Conservation (phyloP, 352 stramenopile genomes). For the Pseudoperonospora humuli region DNA sequence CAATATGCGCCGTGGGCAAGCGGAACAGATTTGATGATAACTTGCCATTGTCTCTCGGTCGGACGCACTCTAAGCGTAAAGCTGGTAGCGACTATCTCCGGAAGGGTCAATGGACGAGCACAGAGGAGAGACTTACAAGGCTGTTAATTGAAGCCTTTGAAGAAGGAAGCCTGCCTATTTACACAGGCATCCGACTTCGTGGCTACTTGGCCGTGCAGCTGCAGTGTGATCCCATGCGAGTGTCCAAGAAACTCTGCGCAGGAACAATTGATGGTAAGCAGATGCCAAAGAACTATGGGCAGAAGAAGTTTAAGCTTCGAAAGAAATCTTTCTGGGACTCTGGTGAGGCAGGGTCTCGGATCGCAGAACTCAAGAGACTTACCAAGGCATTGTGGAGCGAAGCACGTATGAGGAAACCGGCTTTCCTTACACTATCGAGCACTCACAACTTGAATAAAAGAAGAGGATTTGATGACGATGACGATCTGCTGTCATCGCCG, state of each 20-base stretch:
- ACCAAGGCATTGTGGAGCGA: slow-evolving; percentile 53
- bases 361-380: slow-evolving; percentile 41
- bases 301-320: slow-evolving; percentile 70
- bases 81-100: slow-evolving; percentile 55
- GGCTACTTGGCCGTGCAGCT: slow-evolving; percentile 71
- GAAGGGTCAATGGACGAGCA: slow-evolving; percentile 68
- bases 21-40: slow-evolving; percentile 27
- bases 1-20: slow-evolving; percentile 16
- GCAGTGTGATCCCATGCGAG: slow-evolving; percentile 74
- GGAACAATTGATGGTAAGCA: slow-evolving; percentile 57
- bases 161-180: slow-evolving; percentile 63
- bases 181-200: slow-evolving; percentile 62
- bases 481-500: slow-evolving; percentile 2
- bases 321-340: slow-evolving; percentile 52
- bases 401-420: slow-evolving; percentile 34
- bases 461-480: slow-evolving; percentile 10
- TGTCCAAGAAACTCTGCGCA: slow-evolving; percentile 76
- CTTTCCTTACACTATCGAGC: slow-evolving; percentile 57
- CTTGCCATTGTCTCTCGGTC: background rate
- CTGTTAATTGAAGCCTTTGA: slow-evolving; percentile 67
- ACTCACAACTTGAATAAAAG: slow-evolving; percentile 35
- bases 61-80: slow-evolving; percentile 34
- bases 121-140: slow-evolving; percentile 49
- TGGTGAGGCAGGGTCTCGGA: slow-evolving; percentile 30
- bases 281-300: slow-evolving; percentile 71